Base-by-base conservation (phyloP, 306 rosid species). In the Comarum palustre region DNA sequence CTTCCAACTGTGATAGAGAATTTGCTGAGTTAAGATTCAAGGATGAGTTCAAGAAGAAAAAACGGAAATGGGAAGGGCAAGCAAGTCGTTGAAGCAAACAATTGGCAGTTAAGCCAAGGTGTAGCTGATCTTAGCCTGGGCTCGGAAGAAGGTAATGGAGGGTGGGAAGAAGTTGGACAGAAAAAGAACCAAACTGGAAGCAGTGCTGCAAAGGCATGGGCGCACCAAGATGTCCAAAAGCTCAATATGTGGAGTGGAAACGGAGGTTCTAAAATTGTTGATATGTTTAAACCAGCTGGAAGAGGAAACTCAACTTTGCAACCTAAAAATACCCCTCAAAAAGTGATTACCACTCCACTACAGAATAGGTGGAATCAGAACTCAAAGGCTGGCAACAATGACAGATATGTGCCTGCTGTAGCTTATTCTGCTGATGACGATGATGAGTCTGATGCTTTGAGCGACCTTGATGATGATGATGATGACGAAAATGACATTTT, bases 131-230 rank as follows among this genome's bases (percentile, higher is more conserved):
- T 85, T 57, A 78, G 58, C 80, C 76, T 89, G 54, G 82, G 76
- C 24, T 36, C 77, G 0, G 84, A 73, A 54, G 82, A 81, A 29
- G 73, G 52, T 19, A 86, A 82, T 48, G 96, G 86, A 9, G 75
- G 77, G 10, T 92, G 96, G 97, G 93, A 89, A 75, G 89, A 84
- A 15, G 80, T 67, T 80, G 79, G 82, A 19, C 83, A 65, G 69
- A 92, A 86, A 72, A 92, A 85, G 84, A 88, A 85, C 82, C 86
- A 69, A 83, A 79, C 77, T 78, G 90, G 89, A 68, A 73, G 73
- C 83, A 86, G 71, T 79, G 80, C 89, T 75, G 65, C 72, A 68
- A 87, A 75, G 82, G 69, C 85, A 63, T 64, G 86, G 86, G 77
- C 77, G 10, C 82, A 76, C 42, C 17, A 83, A 4, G 87, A 81